Evolutionary conservation across 2,329 filamentous ascomycete species (phyloP), one percentile per base, ranked within the genome.

Genomic region (Paraconiothyrium brasiliense): DNA sequence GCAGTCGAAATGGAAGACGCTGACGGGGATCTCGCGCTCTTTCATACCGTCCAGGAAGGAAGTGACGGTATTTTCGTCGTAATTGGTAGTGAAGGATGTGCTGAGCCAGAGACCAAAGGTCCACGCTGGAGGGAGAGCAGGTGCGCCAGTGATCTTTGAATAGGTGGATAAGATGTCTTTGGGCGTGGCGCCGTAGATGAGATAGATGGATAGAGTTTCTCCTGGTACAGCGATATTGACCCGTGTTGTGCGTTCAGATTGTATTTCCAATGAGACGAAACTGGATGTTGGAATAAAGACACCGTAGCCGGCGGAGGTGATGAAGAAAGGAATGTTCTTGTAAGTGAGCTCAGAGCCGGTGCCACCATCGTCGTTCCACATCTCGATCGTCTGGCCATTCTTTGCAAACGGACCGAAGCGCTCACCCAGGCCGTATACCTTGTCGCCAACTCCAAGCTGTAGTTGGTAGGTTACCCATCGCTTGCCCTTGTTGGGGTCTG

Each of bases 251-350:
- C 59, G 59, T 52, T 65, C 62, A 16, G 59, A 59, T 51, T 62
- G 59, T 13, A 65, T 58, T 30, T 65, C 62, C 16, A 65, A 43
- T 14, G 62, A 62, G 22, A 62, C 44, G 34, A 65, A 55, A 49
- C 46, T 61, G 8, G 59, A 61, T 4, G 59, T 61, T 16, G 59
- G 59, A 32, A 62, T 62, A 50, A 62, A 67, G 27, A 67, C 55
- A 22, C 64, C 64, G 48, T 67, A 67, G 24, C 64, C 64, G 16
- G 54, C 57, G 10, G 62, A 64, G 20, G 64, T 67, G 54, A 67
- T 55, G 55, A 62, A 67, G 57, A 67, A 67, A 35, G 64, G 59
- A n/a, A 58, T 58, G 57, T 65, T 65, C 48, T 65, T 65, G 37
- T 65, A 65, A 3, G 62, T 65, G 34, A 65, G 59, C 46, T 65